Percentiles rank a stretch among this genome's conserved stretches.
These are phyloP conservation scores for Leccinum subgranulosum DNA, from an alignment of 768 basidiomycete genomes.

Conservation along the genomic window DNA sequence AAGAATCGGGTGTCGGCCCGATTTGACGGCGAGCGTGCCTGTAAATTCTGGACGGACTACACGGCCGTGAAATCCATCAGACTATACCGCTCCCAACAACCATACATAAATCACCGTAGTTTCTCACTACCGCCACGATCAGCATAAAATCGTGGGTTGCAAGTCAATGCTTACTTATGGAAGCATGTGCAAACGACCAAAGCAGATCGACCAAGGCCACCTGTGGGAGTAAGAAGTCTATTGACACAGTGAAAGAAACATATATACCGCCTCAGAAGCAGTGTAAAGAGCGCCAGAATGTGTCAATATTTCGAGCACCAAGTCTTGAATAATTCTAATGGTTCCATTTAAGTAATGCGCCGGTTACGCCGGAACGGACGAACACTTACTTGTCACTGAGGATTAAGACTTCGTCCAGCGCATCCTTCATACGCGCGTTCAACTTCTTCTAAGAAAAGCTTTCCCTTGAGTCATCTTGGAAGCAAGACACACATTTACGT, in stretches of 20 bases:
- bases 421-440: constrained; percentile 87
- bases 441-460: constrained; percentile 62
- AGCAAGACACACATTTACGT: constrained; percentile 17
- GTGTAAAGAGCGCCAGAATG: constrained; percentile 83
- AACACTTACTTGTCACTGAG: constrained; percentile 70
- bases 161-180: constrained; percentile 60
- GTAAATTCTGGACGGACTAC: constrained; percentile 90
- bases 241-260: not conserved
- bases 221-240: constrained; percentile 34
- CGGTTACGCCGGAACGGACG: not conserved
- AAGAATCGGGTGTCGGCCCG: constrained; percentile 84
- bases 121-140: constrained; percentile 36
- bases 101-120: constrained; percentile 38
- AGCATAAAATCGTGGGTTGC: not conserved
- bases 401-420: constrained; percentile 84
- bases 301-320: constrained; percentile 65
- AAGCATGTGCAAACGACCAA: constrained; percentile 80
- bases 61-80: not conserved
- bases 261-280: constrained; percentile 77
- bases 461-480: not conserved
- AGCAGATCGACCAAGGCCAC: constrained; percentile 88
- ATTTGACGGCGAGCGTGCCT: constrained; percentile 84
- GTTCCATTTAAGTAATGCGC: not conserved
- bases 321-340: constrained; percentile 71
- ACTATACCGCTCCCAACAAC: not conserved